phyloP scores from a whole-genome alignment of 306 rosid genomes.

The Rubus idaeus region DNA sequence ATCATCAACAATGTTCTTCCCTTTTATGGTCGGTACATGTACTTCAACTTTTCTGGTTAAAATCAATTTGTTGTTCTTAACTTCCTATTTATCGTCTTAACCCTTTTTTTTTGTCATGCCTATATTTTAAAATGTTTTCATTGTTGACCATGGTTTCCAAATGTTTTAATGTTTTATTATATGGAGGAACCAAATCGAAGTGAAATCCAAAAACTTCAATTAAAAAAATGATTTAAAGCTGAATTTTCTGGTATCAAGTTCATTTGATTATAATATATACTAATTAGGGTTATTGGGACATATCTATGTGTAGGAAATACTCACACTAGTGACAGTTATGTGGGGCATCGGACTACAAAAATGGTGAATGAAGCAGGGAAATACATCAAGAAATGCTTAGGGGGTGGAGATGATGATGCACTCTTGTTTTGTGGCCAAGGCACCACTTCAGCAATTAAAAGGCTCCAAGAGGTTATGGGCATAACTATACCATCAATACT shows the following conservation, averaged over 20 bases:
- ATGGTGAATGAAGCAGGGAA: slow-evolving; percentile 48
- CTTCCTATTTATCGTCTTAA: too few species aligned
- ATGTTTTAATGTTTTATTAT: too few species aligned
- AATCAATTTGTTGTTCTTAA: too few species aligned
- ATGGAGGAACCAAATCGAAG: too few species aligned
- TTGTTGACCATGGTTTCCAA: too few species aligned
- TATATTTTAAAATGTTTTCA: too few species aligned
- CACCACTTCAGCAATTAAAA: slow-evolving; percentile 72
- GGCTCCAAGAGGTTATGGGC: slow-evolving; percentile 88
- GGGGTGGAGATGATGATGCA: slow-evolving; percentile 58
- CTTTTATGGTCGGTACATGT: slow-evolving; percentile 49
- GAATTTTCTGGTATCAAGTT: neutral
- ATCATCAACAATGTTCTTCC: slow-evolving; percentile 70
- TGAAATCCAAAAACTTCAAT: too few species aligned
- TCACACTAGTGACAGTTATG: slow-evolving; percentile 74
- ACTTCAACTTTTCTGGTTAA: neutral
- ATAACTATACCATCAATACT: slow-evolving; percentile 57
- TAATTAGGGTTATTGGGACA: neutral
- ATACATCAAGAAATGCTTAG: slow-evolving; percentile 70
- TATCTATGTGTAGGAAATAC: slow-evolving; percentile 51
- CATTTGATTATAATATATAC: neutral
- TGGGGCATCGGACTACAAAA: slow-evolving; percentile 71
- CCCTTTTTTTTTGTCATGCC: neutral
- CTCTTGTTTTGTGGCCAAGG: slow-evolving; percentile 79
- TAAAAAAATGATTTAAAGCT: too few species aligned